Conservation (phyloP, 345 rosid species). For the Salix udensis region DNA sequence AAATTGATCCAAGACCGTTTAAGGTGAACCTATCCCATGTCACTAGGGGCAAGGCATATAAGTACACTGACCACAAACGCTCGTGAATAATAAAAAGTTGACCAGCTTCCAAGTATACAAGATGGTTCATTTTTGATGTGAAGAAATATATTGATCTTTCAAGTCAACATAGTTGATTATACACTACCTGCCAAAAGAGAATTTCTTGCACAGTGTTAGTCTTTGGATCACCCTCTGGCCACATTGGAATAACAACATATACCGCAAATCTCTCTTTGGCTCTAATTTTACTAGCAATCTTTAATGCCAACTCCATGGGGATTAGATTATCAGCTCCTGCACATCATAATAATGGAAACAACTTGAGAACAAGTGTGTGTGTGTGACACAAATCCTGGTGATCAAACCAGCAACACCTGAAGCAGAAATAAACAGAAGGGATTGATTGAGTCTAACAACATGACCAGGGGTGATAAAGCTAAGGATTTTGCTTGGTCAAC, state of each 20-base stretch:
- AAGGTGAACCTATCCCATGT: background rate
- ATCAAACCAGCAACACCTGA: too few species aligned
- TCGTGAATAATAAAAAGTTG: background rate
- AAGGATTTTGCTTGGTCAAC: too few species aligned
- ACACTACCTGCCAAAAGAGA: constrained; percentile 86
- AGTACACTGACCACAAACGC: background rate
- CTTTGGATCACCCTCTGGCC: constrained; percentile 99
- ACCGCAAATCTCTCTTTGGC: constrained; percentile 86
- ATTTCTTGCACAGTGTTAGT: constrained; percentile 81
- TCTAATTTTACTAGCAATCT: constrained; percentile 82
- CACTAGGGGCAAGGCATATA: background rate
- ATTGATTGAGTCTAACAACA: too few species aligned
- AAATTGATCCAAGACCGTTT: background rate
- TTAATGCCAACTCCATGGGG: constrained; percentile 94
- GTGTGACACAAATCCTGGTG: too few species aligned
- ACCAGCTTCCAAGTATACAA: background rate
- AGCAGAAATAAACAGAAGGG: too few species aligned
- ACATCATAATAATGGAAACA: background rate
- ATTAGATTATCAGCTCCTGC: constrained; percentile 94
- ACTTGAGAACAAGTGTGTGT: background rate
- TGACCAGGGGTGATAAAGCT: too few species aligned
- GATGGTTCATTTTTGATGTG: background rate
- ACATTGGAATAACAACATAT: constrained; percentile 82
- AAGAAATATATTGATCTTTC: background rate
- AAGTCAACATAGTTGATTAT: background rate